Base-by-base conservation (phyloP, 345 rosid genomes). In the Bruguiera gymnorhiza region DNA sequence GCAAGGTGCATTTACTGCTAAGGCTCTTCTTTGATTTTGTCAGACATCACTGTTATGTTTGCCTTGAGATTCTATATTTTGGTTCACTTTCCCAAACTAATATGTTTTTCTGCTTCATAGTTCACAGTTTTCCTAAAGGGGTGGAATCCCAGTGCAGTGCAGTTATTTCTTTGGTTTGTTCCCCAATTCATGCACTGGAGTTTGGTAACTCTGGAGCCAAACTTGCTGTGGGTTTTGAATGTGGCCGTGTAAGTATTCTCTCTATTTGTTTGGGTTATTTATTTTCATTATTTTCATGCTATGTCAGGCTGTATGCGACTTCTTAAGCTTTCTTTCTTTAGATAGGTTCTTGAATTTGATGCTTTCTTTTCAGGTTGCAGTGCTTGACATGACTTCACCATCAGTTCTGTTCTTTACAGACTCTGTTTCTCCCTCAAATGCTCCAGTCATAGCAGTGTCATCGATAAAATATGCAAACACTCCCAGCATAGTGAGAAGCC, bases 61-160 rank as follows among this genome's bases (percentile, higher is more conserved):
- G 58, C 52, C 52, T 60, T 31, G 62, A 19, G 54, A 67, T 48
- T n/a, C 56, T 60, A 57, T 13, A 52, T 55, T 43, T 7, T 8
- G 10, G 34, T 67, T 63, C 63, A 56, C 48, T 52, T 60, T 62
- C 73, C 63, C 52, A 66, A 67, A 24, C 55, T 75, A 60, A 73
- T 54, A 15, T 31, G 50, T 43, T 57, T 32, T 32, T 58, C 63
- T 68, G 32, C 70, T 56, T 69, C 29, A 30, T 78, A 86, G 89
- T 80, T 80, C 76, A 57, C 30, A 54, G 19, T 59, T 75, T 79
- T 73, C 83, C 79, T 54, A 65, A 70, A 70, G 73, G 72, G 80
- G 73, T 77, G 76, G 73, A 74, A 65, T 82, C 87, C 55, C 71
- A 8, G 2, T 67, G 56, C 50, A 65, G 54, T 5, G 79, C 67